Conservation (phyloP, 1,284 basidiomycete species). For the Trichosporon ovoides region DNA sequence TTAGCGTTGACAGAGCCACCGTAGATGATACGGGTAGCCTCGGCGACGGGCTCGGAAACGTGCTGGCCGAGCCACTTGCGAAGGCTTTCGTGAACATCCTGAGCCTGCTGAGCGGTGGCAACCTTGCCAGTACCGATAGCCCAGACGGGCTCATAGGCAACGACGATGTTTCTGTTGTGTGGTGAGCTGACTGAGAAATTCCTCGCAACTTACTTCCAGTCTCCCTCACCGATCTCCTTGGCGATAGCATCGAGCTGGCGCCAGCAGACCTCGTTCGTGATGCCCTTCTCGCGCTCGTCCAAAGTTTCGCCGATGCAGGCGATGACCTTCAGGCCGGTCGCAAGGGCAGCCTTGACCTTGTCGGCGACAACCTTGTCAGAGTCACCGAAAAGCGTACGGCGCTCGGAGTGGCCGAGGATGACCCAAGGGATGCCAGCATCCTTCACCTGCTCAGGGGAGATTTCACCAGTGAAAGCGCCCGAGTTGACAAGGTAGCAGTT, state of each 20-base stretch:
- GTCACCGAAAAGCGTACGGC: slow-evolving; percentile 87
- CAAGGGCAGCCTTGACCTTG: slow-evolving; percentile 67
- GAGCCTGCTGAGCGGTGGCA: slow-evolving; percentile 73
- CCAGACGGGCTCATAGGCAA: slow-evolving; percentile 98
- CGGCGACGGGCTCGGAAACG: slow-evolving; percentile 68
- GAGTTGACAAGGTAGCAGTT: slow-evolving; percentile 80
- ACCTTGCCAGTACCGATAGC: slow-evolving; percentile 98
- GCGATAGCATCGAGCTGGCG: slow-evolving; percentile 77
- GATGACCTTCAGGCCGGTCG: slow-evolving; percentile 74
- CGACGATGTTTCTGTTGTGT: slow-evolving; percentile 68
- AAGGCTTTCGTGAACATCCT: slow-evolving; percentile 83
- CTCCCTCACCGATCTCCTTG: slow-evolving; percentile 56
- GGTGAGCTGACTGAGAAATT: background rate
- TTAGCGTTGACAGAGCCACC: slow-evolving; percentile 86
- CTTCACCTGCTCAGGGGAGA: slow-evolving; percentile 75
- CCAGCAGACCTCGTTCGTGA: slow-evolving; percentile 76
- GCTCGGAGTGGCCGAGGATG: slow-evolving; percentile 96
- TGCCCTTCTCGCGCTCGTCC: slow-evolving; percentile 72
- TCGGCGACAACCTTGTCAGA: slow-evolving; percentile 73
- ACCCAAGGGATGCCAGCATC: slow-evolving; percentile 87
- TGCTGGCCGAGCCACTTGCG: slow-evolving; percentile 67
- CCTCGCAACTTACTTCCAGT: slow-evolving; percentile 68
- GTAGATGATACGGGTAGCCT: slow-evolving; percentile 81
- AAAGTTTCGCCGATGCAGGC: slow-evolving; percentile 96
- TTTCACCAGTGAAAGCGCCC: slow-evolving; percentile 94